Evolutionary conservation across 2,329 filamentous ascomycete species (phyloP).

Genomic region (Aspergillus pseudoterreus): DNA sequence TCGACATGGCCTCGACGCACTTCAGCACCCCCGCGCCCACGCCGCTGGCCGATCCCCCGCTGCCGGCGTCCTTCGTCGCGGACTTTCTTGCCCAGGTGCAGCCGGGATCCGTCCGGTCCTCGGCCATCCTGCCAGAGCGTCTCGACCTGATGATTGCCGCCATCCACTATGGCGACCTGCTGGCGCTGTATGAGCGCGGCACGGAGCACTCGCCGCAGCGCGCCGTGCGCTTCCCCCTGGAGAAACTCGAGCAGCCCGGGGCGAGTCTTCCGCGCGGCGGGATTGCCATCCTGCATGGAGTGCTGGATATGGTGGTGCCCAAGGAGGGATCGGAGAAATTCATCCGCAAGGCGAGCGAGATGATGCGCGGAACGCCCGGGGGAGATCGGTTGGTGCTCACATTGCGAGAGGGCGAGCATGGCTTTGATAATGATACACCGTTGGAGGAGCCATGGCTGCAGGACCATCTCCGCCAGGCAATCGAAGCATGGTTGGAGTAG

Average conservation of each 20-base stretch:
- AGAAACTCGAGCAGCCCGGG: conserved; percentile 23
- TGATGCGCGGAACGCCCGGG: conserved; percentile 19
- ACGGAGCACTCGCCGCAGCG: conserved; percentile 8
- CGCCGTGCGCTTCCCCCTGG: conserved; percentile 24
- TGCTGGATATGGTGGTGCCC: conserved; percentile 30
- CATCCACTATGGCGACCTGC: conserved; percentile 15
- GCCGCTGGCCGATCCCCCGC: conserved; percentile 13
- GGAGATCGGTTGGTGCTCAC: conserved; percentile 22
- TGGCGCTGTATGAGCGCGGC: conserved; percentile 17
- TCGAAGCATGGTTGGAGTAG: conserved; percentile 26
- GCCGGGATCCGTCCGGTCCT: conserved; percentile 13
- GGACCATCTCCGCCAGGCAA: conserved; percentile 20
- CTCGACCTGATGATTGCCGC: conserved; percentile 17
- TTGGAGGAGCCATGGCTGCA: conserved; percentile 28
- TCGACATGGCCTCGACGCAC: conserved; percentile 21
- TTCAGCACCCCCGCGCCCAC: conserved; percentile 13
- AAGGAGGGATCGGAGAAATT: conserved; percentile 26
- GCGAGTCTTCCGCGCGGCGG: conserved; percentile 26
- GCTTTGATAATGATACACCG: conserved; percentile 27
- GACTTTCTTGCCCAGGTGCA: conserved; percentile 7
- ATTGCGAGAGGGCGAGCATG: conserved; percentile 33
- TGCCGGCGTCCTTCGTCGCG: conserved; percentile 10
- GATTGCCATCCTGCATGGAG: conserved; percentile 33
- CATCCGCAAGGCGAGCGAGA: conserved; percentile 18
- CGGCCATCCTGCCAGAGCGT: conserved; percentile 7